Evolutionary conservation across 163 green algal genomes (phyloP).

Genomic region (Volvox carteri): DNA sequence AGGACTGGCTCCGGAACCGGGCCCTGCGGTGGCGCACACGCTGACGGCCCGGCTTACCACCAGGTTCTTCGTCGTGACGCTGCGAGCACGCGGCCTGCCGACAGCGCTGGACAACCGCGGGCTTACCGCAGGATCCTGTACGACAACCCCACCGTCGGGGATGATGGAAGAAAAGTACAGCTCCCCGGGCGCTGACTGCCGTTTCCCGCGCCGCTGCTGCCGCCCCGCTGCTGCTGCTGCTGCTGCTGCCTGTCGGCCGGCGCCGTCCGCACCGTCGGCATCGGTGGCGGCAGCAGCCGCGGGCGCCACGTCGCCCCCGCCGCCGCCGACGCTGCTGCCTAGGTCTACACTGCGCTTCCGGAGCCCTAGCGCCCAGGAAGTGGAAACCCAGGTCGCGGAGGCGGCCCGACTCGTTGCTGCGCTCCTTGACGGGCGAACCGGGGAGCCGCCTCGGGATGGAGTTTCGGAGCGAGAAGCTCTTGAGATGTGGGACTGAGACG

Average conservation of each 20-base stretch:
- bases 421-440: neutral
- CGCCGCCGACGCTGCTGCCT: neutral
- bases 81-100: neutral
- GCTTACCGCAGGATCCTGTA: neutral
- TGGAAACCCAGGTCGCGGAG: neutral
- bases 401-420: neutral
- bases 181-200: conserved; percentile 40
- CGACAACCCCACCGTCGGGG: neutral
- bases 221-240: neutral
- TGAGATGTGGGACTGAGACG: neutral
- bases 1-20: neutral
- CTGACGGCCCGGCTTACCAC: too few relatives aligned
- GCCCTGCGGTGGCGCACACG: too few relatives aligned
- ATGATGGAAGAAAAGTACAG: neutral
- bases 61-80: neutral
- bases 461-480: conserved; percentile 29
- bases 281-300: neutral
- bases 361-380: neutral
- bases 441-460: neutral
- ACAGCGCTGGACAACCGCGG: neutral
- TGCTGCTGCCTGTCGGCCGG: neutral
- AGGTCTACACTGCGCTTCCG: neutral
- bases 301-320: neutral
- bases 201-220: neutral
- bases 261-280: neutral